These are phyloP conservation scores for Penicillium maclennaniae DNA, from an alignment of 495 filamentous ascomycete genomes.

Conservation along the genomic window DNA sequence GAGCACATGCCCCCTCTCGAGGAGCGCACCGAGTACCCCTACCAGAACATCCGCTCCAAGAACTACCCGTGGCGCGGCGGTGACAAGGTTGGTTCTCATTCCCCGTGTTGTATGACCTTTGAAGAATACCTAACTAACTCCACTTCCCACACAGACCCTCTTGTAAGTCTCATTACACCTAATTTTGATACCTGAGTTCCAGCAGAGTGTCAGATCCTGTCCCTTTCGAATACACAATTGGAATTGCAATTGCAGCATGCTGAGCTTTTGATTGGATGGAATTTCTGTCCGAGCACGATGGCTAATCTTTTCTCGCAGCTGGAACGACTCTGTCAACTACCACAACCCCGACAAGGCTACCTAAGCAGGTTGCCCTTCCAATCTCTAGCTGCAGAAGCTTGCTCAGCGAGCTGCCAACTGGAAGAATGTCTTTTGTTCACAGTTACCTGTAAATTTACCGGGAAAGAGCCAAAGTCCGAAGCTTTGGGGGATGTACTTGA, in stretches of 20 bases:
- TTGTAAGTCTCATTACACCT: slow-evolving; percentile 55
- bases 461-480: slow-evolving; percentile 12
- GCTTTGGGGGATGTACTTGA: slow-evolving; percentile 12
- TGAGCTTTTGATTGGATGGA: neutral
- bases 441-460: slow-evolving; percentile 26
- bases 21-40: slow-evolving; percentile 85
- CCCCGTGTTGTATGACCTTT: neutral
- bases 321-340: slow-evolving; percentile 93
- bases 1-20: slow-evolving; percentile 78
- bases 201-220: neutral
- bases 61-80: slow-evolving; percentile 91
- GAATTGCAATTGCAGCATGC: too few species aligned
- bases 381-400: slow-evolving; percentile 2
- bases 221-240: neutral
- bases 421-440: slow-evolving; percentile 13
- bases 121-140: slow-evolving; percentile 27
- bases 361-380: slow-evolving; percentile 31
- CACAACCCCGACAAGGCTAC: slow-evolving; percentile 82
- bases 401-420: neutral
- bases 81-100: slow-evolving; percentile 67
- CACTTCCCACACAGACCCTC: slow-evolving; percentile 42
- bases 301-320: slow-evolving; percentile 55
- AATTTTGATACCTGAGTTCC: neutral
- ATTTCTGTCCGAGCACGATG: neutral
- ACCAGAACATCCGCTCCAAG: slow-evolving; percentile 88